Base-by-base conservation (phyloP, 805 yeast genomes). In the Myxozyma udenii region DNA sequence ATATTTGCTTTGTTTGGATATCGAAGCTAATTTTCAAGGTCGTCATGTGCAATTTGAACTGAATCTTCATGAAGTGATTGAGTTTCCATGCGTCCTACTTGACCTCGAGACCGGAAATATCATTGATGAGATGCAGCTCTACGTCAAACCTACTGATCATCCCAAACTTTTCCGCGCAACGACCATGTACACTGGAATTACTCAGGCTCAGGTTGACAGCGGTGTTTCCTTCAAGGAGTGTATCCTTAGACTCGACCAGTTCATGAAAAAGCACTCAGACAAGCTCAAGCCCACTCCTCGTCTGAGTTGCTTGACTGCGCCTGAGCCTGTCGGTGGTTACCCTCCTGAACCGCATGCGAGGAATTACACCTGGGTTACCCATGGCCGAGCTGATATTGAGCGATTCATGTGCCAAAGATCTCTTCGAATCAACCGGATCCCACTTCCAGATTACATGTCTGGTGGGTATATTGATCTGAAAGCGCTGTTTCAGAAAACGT, bases 21-120 rank as follows among this genome's bases (percentile, higher is more conserved):
- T 58, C 4, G 62, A 58, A 36, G 62, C 62, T 4, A 57, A 54
- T 7, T 57, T 41, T 36, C 43, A 46, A 16, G 54, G 44, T 12
- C 44, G 36, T 22, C n/a, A n/a, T n/a, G 22, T 37, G 24, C 32
- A 36, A 11, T 55, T 55, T 23, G 7, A 4, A 2, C n/a, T 16
- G 6, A 47, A 45, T 11, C 24, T 44, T 7, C 61, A 58, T 41
- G 62, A 58, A 32, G 57, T 58, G 19, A 58, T 58, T 19, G 62
- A 58, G 50, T 41, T 58, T 11, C 56, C 58, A 6, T 24, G 41
- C 36, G 36, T 78, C 12, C 75, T 60, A 28, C 46, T 51, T 18
- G 62, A 60, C 36, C 14, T 56, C 14, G 32, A 43, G 0, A 21
- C 32, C 21, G 48, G 45, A 23, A 18, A 23, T 18, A 49, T 57